Conservation (phyloP, 768 basidiomycete species). For the Lactifluus piperatus region DNA sequence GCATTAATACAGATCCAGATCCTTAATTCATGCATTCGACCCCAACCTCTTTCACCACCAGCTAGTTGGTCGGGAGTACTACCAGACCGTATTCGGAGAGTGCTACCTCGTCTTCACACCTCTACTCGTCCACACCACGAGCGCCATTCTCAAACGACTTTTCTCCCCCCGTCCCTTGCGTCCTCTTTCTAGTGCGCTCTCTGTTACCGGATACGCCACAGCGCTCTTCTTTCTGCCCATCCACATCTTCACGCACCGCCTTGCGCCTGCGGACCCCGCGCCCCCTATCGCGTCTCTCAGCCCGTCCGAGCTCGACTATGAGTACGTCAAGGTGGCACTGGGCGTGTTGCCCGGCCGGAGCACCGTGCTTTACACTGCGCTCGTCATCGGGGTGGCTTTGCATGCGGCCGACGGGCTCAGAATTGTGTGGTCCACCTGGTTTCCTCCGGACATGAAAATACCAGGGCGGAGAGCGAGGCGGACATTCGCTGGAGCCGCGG, state of each 20-base stretch:
- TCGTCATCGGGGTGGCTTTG: slow-evolving; percentile 45
- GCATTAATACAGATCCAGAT: slow-evolving; percentile 21
- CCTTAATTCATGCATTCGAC: not conserved
- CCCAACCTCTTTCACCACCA: slow-evolving; percentile 28
- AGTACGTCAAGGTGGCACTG: slow-evolving; percentile 71
- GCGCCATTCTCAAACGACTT: slow-evolving; percentile 52
- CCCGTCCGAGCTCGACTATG: slow-evolving; percentile 73
- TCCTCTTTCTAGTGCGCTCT: slow-evolving; percentile 37
- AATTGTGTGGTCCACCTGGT: slow-evolving; percentile 44
- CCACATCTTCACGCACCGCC: slow-evolving; percentile 62
- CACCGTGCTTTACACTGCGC: slow-evolving; percentile 52
- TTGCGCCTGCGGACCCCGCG: slow-evolving; percentile 37
- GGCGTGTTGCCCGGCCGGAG: slow-evolving; percentile 52
- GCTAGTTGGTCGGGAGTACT: slow-evolving; percentile 81
- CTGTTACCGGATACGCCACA: slow-evolving; percentile 53
- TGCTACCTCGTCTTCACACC: slow-evolving; percentile 59
- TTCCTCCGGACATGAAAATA: slow-evolving; percentile 26
- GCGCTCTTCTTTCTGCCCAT: slow-evolving; percentile 53
- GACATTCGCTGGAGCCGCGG: slow-evolving; percentile 31
- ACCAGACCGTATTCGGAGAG: slow-evolving; percentile 66
- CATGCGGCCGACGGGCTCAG: slow-evolving; percentile 57
- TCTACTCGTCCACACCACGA: slow-evolving; percentile 51
- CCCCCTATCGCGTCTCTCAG: slow-evolving; percentile 50
- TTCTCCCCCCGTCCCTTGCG: slow-evolving; percentile 33
- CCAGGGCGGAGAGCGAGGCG: slow-evolving; percentile 26